These are phyloP conservation scores for Nannochloropsis gaditana DNA, from an alignment of 108 stramenopile genomes.

Conservation along the genomic window DNA sequence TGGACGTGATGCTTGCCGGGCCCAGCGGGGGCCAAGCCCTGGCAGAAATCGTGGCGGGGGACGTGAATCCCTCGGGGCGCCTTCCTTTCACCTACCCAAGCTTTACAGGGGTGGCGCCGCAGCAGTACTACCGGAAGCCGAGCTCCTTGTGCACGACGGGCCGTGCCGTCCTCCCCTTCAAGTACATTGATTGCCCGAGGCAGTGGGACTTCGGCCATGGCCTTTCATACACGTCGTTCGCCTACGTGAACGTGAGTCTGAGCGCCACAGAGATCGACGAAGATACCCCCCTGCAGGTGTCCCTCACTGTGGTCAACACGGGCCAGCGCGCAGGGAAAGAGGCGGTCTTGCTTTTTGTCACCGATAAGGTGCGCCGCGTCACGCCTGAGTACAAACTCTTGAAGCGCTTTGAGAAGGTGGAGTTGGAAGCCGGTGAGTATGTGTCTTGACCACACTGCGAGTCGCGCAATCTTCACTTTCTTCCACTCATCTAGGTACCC, in stretches of 20 bases:
- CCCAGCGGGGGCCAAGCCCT: slow-evolving; percentile 46
- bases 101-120: slow-evolving; percentile 30
- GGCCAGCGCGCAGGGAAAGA: slow-evolving; percentile 37
- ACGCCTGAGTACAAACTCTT: slow-evolving; percentile 48
- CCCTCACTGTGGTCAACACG: slow-evolving; percentile 47
- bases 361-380: slow-evolving; percentile 41
- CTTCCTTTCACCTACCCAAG: slow-evolving; percentile 52
- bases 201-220: slow-evolving; percentile 54
- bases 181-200: slow-evolving; percentile 8
- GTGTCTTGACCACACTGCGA: not conserved
- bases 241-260: slow-evolving; percentile 25
- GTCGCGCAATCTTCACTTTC: not conserved
- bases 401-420: slow-evolving; percentile 46
- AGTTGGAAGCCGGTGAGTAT: slow-evolving; percentile 30
- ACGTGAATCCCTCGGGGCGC: slow-evolving; percentile 43
- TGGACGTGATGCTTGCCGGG: slow-evolving; percentile 1
- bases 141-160: slow-evolving; percentile 23
- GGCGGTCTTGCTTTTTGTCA: slow-evolving; percentile 46
- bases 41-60: slow-evolving; percentile 46
- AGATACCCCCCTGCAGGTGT: slow-evolving; percentile 27
- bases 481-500: not conserved
- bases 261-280: slow-evolving; percentile 21
- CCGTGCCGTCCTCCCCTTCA: not conserved
- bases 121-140: slow-evolving; percentile 48
- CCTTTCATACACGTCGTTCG: slow-evolving; percentile 49